phyloP scores from a whole-genome alignment of 1,284 basidiomycete genomes.

The Malassezia vespertilionis region DNA sequence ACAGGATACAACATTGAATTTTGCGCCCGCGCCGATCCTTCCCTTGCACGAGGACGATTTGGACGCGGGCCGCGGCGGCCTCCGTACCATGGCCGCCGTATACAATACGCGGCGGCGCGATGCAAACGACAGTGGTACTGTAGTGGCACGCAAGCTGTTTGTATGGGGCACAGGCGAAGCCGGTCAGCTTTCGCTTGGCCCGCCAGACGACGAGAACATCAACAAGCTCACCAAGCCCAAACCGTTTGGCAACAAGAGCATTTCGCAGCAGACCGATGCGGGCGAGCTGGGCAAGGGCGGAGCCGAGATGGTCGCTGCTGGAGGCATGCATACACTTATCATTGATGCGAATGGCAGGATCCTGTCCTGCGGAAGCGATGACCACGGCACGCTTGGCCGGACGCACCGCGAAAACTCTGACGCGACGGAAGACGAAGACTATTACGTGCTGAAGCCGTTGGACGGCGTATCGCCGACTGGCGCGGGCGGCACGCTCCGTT shows the following conservation, averaged over 20 bases:
- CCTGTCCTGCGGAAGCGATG: constrained; percentile 73
- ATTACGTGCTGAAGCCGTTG: constrained; percentile 63
- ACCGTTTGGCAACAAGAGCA: constrained; percentile 31
- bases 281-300: constrained; percentile 34
- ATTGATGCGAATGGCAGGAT: constrained; percentile 37
- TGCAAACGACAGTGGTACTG: constrained; percentile 15
- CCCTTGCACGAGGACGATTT: constrained; percentile 4
- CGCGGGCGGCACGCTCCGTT: constrained; percentile 56
- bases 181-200: constrained; percentile 42
- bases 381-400: constrained; percentile 74
- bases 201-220: constrained; percentile 39
- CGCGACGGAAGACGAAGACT: constrained; percentile 59
- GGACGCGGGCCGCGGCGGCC: neutral
- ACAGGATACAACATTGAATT: constrained; percentile 12
- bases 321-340: constrained; percentile 44
- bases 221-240: constrained; percentile 40
- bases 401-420: constrained; percentile 55
- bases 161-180: constrained; percentile 45
- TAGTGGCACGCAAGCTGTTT: constrained; percentile 38
- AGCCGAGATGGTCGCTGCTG: constrained; percentile 33
- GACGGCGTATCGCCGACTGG: constrained; percentile 52
- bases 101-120: constrained; percentile 4
- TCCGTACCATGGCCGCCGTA: constrained; percentile 5
- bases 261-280: constrained; percentile 30
- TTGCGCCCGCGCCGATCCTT: constrained; percentile 7